Percentiles rank a stretch among this genome's conserved stretches.
Conservation (phyloP, 2,329 filamentous ascomycete genomes). For the Sporothrix brasiliensis region DNA sequence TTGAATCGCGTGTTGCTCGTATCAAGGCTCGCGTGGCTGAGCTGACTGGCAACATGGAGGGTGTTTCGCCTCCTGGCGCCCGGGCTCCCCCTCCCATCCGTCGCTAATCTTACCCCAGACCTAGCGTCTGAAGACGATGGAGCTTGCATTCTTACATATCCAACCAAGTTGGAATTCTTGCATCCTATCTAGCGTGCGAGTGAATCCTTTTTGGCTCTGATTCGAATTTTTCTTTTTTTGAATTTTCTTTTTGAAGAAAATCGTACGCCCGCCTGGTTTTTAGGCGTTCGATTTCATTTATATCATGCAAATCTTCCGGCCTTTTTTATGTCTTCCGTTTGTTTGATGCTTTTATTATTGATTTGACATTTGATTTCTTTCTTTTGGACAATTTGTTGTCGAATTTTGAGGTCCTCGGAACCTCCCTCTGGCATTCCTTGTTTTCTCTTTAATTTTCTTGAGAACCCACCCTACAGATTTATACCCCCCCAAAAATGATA, state of each 20-base stretch:
- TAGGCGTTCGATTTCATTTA: neutral
- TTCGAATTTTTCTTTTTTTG: neutral
- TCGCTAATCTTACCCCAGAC: neutral
- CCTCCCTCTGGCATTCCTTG: neutral
- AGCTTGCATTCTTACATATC: neutral
- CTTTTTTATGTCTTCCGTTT: too few species aligned
- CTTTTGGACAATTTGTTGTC: neutral
- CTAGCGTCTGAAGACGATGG: neutral
- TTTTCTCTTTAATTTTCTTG: neutral
- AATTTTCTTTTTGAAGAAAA: neutral
- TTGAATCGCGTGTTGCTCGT: slow-evolving; percentile 92
- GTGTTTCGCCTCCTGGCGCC: slow-evolving; percentile 46
- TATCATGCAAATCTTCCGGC: neutral
- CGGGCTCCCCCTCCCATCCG: slow-evolving; percentile 42
- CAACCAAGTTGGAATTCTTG: neutral
- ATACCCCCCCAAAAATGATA: slow-evolving; percentile 31
- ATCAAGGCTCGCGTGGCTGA: slow-evolving; percentile 98
- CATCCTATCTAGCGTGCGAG: neutral
- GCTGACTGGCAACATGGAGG: slow-evolving; percentile 82
- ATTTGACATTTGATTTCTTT: neutral
- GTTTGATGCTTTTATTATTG: neutral
- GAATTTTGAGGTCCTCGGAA: neutral
- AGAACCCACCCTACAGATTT: slow-evolving; percentile 25
- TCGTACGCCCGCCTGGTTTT: neutral
- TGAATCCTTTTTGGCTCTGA: too few species aligned